A percentile compares a stretch with the other conserved stretches of the same genome.
Evolutionary conservation across 805 yeast genomes (phyloP).

Genomic region (Lipomyces mesembrius): DNA sequence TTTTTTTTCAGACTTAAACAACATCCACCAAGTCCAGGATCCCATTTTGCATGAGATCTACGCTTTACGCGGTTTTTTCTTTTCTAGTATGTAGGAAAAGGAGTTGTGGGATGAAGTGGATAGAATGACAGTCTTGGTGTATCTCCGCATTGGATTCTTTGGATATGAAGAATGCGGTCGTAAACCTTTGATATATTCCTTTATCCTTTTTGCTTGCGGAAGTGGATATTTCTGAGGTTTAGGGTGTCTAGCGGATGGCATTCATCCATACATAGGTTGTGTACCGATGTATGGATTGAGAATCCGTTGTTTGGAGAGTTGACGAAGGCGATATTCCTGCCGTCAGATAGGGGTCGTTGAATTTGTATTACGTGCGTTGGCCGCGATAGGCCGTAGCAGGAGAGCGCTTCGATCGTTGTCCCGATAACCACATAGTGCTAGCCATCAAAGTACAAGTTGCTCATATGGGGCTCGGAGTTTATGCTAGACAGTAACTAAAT

Average conservation of each 20-base stretch:
- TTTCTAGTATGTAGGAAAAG: background rate
- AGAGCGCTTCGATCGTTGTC: too few relatives aligned
- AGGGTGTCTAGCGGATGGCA: background rate
- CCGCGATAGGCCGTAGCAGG: too few relatives aligned
- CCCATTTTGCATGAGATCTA: background rate
- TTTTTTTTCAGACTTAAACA: background rate
- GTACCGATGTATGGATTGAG: too few relatives aligned
- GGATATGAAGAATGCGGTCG: slow-evolving; percentile 30
- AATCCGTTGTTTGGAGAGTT: too few relatives aligned
- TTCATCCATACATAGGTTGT: too few relatives aligned
- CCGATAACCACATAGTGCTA: background rate
- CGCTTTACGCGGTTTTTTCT: background rate
- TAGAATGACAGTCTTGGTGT: slow-evolving; percentile 17
- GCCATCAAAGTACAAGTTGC: background rate
- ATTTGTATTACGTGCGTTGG: too few relatives aligned
- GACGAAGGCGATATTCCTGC: too few relatives aligned
- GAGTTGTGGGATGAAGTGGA: slow-evolving; percentile 15
- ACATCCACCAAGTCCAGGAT: background rate
- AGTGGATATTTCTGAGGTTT: background rate
- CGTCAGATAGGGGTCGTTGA: too few relatives aligned
- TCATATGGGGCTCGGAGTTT: background rate
- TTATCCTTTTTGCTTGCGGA: background rate
- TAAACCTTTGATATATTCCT: slow-evolving; percentile 22
- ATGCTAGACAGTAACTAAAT: too few relatives aligned
- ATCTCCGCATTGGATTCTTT: slow-evolving; percentile 30